Percentiles rank a stretch among this genome's conserved stretches.
Evolutionary conservation across 2,329 filamentous ascomycete genomes (phyloP).

Genomic region (Cordyceps militaris): DNA sequence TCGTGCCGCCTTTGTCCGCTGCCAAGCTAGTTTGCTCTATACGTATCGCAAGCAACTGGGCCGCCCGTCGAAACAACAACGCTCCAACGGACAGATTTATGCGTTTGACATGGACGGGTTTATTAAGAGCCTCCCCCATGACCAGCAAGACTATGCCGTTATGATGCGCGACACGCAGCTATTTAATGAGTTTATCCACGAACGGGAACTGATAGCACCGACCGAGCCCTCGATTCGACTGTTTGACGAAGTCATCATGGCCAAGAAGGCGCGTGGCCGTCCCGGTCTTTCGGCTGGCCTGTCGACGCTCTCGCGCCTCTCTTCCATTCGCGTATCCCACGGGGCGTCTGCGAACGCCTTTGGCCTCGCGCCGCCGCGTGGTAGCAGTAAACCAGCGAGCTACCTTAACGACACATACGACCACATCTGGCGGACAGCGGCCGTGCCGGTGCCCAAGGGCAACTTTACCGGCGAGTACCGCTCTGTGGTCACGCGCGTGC

Average conservation of each 20-base stretch:
- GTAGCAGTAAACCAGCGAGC: constrained; percentile 37
- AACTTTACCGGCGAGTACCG: constrained; percentile 59
- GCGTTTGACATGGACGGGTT: constrained; percentile 61
- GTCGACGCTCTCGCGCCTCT: constrained; percentile 51
- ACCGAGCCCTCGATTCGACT: constrained; percentile 62
- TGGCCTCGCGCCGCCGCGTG: constrained; percentile 30
- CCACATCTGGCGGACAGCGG: constrained; percentile 69
- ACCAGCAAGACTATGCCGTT: constrained; percentile 56
- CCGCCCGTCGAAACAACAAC: constrained; percentile 54
- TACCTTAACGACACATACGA: constrained; percentile 69
- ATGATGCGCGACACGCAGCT: constrained; percentile 62
- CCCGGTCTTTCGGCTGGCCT: constrained; percentile 49
- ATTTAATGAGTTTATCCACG: constrained; percentile 81
- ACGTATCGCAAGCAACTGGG: constrained; percentile 58
- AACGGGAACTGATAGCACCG: constrained; percentile 60
- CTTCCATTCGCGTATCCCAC: constrained; percentile 51
- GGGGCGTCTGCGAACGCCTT: constrained; percentile 38
- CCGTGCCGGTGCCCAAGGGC: constrained; percentile 51
- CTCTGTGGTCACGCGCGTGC: constrained; percentile 56
- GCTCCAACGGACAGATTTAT: constrained; percentile 51
- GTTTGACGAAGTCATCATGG: constrained; percentile 78
- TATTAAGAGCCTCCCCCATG: constrained; percentile 55
- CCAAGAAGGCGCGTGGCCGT: constrained; percentile 63
- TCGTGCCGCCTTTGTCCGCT: constrained; percentile 57
- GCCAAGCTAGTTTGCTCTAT: constrained; percentile 58